Evolutionary conservation across 1,284 basidiomycete genomes (phyloP).

Genomic region (Gomphus sp.): DNA sequence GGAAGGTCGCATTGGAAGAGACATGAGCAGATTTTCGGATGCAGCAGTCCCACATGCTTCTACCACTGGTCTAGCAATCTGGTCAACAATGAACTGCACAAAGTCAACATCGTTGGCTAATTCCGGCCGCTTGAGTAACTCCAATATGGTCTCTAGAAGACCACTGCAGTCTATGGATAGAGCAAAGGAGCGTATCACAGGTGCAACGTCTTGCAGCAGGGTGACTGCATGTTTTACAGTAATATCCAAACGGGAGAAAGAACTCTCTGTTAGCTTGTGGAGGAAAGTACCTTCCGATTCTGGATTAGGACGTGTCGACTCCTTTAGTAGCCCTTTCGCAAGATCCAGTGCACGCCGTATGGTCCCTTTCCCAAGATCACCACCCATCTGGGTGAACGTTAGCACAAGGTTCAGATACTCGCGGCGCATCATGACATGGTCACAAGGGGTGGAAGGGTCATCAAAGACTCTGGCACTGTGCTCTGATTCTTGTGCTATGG

Average conservation of each 20-base stretch:
- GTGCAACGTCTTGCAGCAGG: constrained; percentile 48
- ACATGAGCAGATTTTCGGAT: constrained; percentile 41
- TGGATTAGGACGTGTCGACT: constrained; percentile 29
- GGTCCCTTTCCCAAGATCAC: constrained; percentile 36
- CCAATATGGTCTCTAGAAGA: constrained; percentile 45
- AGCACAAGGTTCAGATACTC: constrained; percentile 59
- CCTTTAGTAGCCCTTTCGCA: constrained; percentile 49
- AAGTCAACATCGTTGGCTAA: constrained; percentile 47
- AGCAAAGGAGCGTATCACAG: constrained; percentile 46
- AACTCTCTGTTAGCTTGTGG: constrained; percentile 35
- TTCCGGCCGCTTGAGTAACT: constrained; percentile 34
- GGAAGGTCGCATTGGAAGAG: constrained; percentile 37
- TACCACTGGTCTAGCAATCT: constrained; percentile 52
- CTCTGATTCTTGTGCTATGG: constrained; percentile 22
- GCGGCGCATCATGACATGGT: constrained; percentile 47
- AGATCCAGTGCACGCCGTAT: constrained; percentile 50
- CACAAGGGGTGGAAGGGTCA: constrained; percentile 34
- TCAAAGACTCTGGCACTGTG: constrained; percentile 30
- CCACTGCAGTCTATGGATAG: constrained; percentile 52
- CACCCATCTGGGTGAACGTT: constrained; percentile 48
- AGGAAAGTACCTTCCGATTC: constrained; percentile 41
- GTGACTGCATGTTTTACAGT: constrained; percentile 40
- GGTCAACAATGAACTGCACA: constrained; percentile 42
- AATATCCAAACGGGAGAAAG: constrained; percentile 34
- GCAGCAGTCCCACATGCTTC: constrained; percentile 46